Evolutionary conservation across 2,329 filamentous ascomycete species (phyloP).

Genomic region (Botryosphaeria dothidea): DNA sequence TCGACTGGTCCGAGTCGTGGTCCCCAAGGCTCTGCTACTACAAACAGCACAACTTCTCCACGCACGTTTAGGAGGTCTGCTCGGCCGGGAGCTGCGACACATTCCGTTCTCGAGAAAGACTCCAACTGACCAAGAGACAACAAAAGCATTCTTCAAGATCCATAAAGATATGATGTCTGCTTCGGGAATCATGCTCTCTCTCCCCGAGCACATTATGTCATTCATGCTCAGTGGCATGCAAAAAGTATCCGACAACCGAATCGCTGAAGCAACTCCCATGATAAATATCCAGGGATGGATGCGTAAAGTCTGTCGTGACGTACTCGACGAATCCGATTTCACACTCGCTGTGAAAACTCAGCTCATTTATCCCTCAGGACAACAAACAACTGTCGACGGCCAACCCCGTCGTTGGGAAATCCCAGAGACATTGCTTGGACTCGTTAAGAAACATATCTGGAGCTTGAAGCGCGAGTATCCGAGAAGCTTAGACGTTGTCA

Average conservation of each 20-base stretch:
- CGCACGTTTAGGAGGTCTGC: conserved; percentile 55
- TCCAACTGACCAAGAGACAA: conserved; percentile 31
- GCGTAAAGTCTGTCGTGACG: conserved; percentile 53
- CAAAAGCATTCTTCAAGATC: conserved; percentile 38
- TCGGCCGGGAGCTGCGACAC: conserved; percentile 56
- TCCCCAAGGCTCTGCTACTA: conserved; percentile 57
- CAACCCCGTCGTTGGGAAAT: conserved; percentile 43
- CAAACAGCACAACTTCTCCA: conserved; percentile 61
- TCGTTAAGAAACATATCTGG: conserved; percentile 30
- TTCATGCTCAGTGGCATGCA: conserved; percentile 65
- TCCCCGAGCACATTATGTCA: conserved; percentile 66
- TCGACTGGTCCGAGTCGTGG: conserved; percentile 55
- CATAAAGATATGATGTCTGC: conserved; percentile 44
- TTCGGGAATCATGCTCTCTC: conserved; percentile 58
- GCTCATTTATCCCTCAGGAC: conserved; percentile 47
- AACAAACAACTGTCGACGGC: conserved; percentile 41
- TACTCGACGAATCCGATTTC: conserved; percentile 63
- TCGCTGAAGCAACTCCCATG: conserved; percentile 49
- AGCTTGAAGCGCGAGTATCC: conserved; percentile 43
- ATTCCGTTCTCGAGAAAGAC: conserved; percentile 60
- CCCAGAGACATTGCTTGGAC: conserved; percentile 36
- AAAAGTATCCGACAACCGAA: conserved; percentile 50
- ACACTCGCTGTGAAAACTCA: conserved; percentile 45
- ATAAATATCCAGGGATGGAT: conserved; percentile 55
- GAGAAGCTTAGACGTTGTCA: conserved; percentile 53